These are phyloP conservation scores for Ceratocystis cacaofunesta DNA, from an alignment of 2,329 filamentous ascomycete species.

Conservation along the genomic window DNA sequence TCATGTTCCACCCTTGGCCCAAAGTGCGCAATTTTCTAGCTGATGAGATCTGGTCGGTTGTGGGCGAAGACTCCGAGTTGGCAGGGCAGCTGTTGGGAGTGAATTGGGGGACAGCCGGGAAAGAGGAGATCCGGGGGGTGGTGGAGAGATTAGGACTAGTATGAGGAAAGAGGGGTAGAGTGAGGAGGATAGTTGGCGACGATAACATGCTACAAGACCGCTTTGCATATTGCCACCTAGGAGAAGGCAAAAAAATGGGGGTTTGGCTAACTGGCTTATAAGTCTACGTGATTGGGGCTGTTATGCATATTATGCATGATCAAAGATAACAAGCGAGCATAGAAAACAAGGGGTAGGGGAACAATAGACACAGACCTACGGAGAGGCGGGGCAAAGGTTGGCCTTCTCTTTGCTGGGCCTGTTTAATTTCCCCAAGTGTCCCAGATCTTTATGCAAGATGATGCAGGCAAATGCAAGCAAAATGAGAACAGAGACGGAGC, in stretches of 20 bases:
- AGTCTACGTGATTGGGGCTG: neutral
- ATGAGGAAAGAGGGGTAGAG: slow-evolving; percentile 16
- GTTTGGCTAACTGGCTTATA: too few species aligned
- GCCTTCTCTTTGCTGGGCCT: neutral
- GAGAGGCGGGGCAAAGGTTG: neutral
- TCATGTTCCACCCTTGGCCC: slow-evolving; percentile 74
- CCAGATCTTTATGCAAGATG: neutral
- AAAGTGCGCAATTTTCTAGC: slow-evolving; percentile 47
- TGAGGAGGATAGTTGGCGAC: neutral
- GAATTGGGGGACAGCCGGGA: slow-evolving; percentile 44
- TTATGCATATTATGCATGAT: slow-evolving; percentile 3
- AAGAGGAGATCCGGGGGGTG: slow-evolving; percentile 29
- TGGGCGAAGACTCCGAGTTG: slow-evolving; percentile 22
- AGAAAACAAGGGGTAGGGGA: neutral
- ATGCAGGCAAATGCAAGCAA: neutral
- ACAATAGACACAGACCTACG: neutral
- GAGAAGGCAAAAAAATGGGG: neutral
- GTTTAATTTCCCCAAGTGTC: neutral
- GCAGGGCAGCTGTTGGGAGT: slow-evolving; percentile 32
- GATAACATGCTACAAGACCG: neutral
- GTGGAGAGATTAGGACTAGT: slow-evolving; percentile 31
- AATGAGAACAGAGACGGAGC: neutral
- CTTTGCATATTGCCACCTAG: neutral
- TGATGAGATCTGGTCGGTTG: slow-evolving; percentile 43
- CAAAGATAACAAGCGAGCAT: neutral